phyloP scores from a whole-genome alignment of 2,329 filamentous ascomycete genomes.

The Aspergillus pseudonomiae region DNA sequence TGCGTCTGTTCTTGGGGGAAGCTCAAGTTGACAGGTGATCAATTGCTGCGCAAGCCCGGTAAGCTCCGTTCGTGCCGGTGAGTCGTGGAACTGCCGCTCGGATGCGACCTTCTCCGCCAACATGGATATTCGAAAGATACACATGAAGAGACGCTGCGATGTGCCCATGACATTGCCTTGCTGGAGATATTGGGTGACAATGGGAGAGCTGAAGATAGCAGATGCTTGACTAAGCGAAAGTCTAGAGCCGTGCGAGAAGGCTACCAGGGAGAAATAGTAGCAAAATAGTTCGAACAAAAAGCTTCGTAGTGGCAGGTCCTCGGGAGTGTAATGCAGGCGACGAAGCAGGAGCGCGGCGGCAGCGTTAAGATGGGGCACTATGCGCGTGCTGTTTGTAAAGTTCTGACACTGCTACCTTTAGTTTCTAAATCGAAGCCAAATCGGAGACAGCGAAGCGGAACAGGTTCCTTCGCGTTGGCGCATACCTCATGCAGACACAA shows the following conservation, averaged over 20 bases:
- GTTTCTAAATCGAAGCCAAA: not conserved
- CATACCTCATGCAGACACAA: slow-evolving; percentile 16
- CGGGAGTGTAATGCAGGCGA: not conserved
- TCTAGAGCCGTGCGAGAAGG: slow-evolving; percentile 6
- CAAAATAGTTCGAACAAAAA: slow-evolving; percentile 14
- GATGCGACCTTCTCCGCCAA: not conserved
- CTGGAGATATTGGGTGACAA: not conserved
- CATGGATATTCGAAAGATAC: slow-evolving; percentile 9
- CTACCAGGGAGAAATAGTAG: slow-evolving; percentile 11
- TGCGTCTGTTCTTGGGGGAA: not conserved
- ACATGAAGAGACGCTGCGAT: slow-evolving; percentile 8
- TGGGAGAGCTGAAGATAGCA: slow-evolving; percentile 1
- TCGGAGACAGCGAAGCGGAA: not conserved
- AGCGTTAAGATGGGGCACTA: slow-evolving; percentile 15
- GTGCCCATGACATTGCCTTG: slow-evolving; percentile 5
- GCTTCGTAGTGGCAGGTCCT: not conserved
- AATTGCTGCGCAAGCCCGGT: not conserved
- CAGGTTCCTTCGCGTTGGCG: not conserved
- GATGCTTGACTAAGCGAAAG: not conserved
- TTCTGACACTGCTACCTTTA: slow-evolving; percentile 9
- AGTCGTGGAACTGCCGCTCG: not conserved
- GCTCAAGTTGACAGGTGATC: not conserved
- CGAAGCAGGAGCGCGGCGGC: slow-evolving; percentile 8
- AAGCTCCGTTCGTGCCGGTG: not conserved
- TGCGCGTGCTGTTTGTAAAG: slow-evolving; percentile 3